phyloP scores from a whole-genome alignment of 345 rosid species.

The Populus davidiana region DNA sequence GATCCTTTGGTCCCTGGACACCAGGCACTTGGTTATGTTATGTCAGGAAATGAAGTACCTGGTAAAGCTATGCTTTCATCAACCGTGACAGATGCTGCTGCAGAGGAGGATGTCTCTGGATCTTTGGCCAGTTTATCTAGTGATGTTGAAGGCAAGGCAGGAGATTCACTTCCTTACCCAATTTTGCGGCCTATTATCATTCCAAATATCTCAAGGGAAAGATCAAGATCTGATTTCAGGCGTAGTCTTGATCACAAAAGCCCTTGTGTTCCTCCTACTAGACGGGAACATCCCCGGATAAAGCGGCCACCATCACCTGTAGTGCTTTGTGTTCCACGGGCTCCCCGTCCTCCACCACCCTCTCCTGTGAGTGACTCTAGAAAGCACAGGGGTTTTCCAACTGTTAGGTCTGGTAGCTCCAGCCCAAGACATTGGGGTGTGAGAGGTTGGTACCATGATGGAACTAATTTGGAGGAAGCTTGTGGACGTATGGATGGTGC shows the following conservation, averaged over 20 bases:
- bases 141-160: constrained; percentile 67
- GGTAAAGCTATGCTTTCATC: constrained; percentile 63
- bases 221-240: constrained; percentile 65
- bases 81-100: constrained; percentile 45
- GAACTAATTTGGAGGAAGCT: constrained; percentile 66
- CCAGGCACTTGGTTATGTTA: constrained; percentile 82
- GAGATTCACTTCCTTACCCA: constrained; percentile 78
- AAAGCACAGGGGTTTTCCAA: constrained; percentile 84
- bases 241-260: constrained; percentile 65
- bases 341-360: constrained; percentile 93
- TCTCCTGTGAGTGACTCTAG: constrained; percentile 87
- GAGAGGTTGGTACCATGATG: constrained; percentile 81
- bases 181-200: constrained; percentile 87
- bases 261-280: constrained; percentile 69
- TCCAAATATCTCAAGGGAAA: constrained; percentile 69
- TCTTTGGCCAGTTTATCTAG: constrained; percentile 51
- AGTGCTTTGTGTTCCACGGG: constrained; percentile 92
- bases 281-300: constrained; percentile 80
- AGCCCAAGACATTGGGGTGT: constrained; percentile 98
- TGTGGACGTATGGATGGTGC: constrained; percentile 65
- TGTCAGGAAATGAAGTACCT: constrained; percentile 77
- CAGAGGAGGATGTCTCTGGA: constrained; percentile 67
- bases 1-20: constrained; percentile 73
- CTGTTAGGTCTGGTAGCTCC: constrained; percentile 98
- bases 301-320: constrained; percentile 97